These are phyloP conservation scores for Achaetomiella virescens DNA, from an alignment of 495 filamentous ascomycete genomes.

Conservation along the genomic window DNA sequence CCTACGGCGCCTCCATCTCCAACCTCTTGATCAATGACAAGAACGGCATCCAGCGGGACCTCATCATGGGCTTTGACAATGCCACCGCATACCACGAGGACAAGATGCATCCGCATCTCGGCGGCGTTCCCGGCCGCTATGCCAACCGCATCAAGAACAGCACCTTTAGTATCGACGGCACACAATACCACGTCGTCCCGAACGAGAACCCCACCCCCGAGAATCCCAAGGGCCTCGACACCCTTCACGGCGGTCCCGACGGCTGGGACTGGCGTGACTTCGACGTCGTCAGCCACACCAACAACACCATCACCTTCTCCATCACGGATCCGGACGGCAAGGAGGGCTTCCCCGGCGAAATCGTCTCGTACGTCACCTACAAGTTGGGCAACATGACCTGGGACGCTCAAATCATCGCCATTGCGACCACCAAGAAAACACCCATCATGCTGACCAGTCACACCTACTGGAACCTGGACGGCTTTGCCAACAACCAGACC, in stretches of 20 bases:
- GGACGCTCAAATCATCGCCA: constrained; percentile 50
- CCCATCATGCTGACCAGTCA: constrained; percentile 62
- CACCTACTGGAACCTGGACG: constrained; percentile 87
- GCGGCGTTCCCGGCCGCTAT: constrained; percentile 72
- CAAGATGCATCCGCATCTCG: constrained; percentile 65
- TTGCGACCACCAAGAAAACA: constrained; percentile 52
- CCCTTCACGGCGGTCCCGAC: constrained; percentile 73
- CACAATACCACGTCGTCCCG: constrained; percentile 54
- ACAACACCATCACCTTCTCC: constrained; percentile 69
- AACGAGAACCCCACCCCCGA: constrained; percentile 60
- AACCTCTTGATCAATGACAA: constrained; percentile 70
- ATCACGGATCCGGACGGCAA: constrained; percentile 65
- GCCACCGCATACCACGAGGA: constrained; percentile 64
- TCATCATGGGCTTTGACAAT: constrained; percentile 76
- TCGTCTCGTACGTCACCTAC: constrained; percentile 72
- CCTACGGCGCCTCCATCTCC: constrained; percentile 72
- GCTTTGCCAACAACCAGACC: constrained; percentile 59
- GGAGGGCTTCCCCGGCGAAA: constrained; percentile 74
- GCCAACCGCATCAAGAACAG: constrained; percentile 86
- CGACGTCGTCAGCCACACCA: constrained; percentile 61
- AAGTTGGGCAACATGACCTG: constrained; percentile 46
- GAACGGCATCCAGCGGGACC: constrained; percentile 56
- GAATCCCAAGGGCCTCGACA: constrained; percentile 52
- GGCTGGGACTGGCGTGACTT: constrained; percentile 83
- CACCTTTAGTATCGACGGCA: constrained; percentile 65